Conservation (phyloP, 768 basidiomycete genomes). For the Symmetrospora coprosmae region DNA sequence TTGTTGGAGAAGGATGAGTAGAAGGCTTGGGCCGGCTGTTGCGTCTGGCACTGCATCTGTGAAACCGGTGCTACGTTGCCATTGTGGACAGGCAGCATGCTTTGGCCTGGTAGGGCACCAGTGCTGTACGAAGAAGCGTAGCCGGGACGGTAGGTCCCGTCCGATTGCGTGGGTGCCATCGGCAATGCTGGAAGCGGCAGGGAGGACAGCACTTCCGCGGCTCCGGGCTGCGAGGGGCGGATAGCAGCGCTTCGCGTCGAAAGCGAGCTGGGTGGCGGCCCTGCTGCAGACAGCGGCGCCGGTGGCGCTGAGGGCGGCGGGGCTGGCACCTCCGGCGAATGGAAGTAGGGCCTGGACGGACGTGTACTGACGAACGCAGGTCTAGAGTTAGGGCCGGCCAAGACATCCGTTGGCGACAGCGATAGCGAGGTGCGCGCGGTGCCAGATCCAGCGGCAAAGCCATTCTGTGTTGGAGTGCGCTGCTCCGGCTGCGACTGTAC, state of each 20-base stretch:
- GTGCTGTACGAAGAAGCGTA: background rate
- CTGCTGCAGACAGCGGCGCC: background rate
- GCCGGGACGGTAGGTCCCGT: too few species aligned
- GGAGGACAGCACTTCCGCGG: too few species aligned
- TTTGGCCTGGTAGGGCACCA: background rate
- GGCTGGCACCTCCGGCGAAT: background rate
- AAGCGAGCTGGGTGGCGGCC: background rate
- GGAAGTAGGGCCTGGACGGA: background rate
- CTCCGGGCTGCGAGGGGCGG: background rate
- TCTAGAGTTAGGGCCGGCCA: too few species aligned
- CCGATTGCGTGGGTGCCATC: background rate
- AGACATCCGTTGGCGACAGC: background rate
- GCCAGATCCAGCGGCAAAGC: too few species aligned
- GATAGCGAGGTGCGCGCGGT: slow-evolving; percentile 1
- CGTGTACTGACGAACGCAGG: background rate
- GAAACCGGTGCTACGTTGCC: background rate
- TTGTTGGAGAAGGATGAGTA: slow-evolving; percentile 19
- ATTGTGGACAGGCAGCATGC: background rate
- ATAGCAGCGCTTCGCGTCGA: background rate
- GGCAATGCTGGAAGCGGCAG: background rate
- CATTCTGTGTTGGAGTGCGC: background rate
- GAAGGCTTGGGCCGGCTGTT: background rate
- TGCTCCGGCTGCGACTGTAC: background rate
- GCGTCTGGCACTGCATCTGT: background rate
- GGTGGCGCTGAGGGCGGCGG: background rate